Evolutionary conservation across 2,329 filamentous ascomycete species (phyloP), one percentile per base, ranked within the genome.

Genomic region (Ophidiomyces ophidiicola): DNA sequence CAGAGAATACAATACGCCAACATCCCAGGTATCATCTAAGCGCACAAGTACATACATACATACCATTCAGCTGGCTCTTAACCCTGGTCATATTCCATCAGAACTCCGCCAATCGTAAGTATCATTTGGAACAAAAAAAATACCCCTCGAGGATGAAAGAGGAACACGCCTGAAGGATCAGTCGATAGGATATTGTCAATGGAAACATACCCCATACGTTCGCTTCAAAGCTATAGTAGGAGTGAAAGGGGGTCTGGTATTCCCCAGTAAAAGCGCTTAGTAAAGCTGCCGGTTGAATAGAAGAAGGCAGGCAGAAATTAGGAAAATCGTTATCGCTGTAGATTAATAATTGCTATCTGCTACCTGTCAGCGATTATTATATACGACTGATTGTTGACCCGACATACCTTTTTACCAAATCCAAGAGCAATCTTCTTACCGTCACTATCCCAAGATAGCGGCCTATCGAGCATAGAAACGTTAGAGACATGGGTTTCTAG

Each of bases 341-440:
- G 46, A 42, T 62, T 62, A 21, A 63, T 49, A 28, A 63, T 55
- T 19, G 58, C 59, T 51, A 62, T 48, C 59, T 61, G 32, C 29
- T 26, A 46, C 36, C 29, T 26, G 17, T 14, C 18, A 28, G 21
- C 17, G 20, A 36, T n/a, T 4, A 8, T 4, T 17, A 36, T 8
- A 17, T 14, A n/a, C 20, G 30, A 4, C 17, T 28, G 28, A 32
- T 20, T 12, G 7, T 10, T 41, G 36, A 34, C 5, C 32, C 42
- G 31, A 50, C 57, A 28, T 56, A 71, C 68, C 62, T 69, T 63
- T 45, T 61, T 63, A 20, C 62, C 63, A 42, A 68, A 60, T 18
- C 64, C 66, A 49, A 70, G 68, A 1, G 64, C 67, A 41, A 74
- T 56, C 48, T 63, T 69, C 48, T 67, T 67, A n/a, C 69, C 68